Evolutionary conservation across 2,329 filamentous ascomycete genomes (phyloP), one percentile per base, ranked within the genome.

Genomic region (Cryphonectria carpinicola): DNA sequence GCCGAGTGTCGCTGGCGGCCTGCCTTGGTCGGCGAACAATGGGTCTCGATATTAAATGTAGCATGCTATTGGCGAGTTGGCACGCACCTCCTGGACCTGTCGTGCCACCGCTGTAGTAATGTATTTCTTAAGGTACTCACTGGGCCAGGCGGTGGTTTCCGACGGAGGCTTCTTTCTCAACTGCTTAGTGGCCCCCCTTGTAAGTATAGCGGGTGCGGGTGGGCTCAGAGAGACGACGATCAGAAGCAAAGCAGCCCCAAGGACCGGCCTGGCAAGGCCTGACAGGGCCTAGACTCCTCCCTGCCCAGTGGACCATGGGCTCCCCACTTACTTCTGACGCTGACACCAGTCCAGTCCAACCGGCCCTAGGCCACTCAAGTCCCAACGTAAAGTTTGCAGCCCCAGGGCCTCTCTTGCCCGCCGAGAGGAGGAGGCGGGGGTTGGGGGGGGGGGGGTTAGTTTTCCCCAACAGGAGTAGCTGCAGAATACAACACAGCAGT

Each of bases 251-350:
- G 22, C 22, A 49, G 10, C 22, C 22, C 46, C 19, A 22, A 61
- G 19, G 58, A n/a, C 58, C 35, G 4, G 35, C 35, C 35, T 39
- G 58, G 35, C 58, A 60, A 4, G 56, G 56, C 56, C 32, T 25
- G n/a, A 22, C 56, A 65, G 63, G 63, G 63, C 63, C 63, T 65
- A 52, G 63, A 65, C 63, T 35, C 28, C 43, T 35, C 49, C 39
- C 43, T 49, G 17, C 25, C 63, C 63, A 65, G 43, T 17, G 10
- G 10, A 10, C 28, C 58, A n/a, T n/a, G 39, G 14, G 32, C 46
- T 11, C 37, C 8, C 37, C n/a, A 43, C 37, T 10, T 35, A 62
- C 58, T 32, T 37, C 60, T 35, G 37, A 37, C 19, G 19, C 60
- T 25, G 32, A 5, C 22, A 11, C 35, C 35, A 39, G 32, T 39